Base-by-base conservation (phyloP, 805 yeast species). In the Lachancea dasiensis region DNA sequence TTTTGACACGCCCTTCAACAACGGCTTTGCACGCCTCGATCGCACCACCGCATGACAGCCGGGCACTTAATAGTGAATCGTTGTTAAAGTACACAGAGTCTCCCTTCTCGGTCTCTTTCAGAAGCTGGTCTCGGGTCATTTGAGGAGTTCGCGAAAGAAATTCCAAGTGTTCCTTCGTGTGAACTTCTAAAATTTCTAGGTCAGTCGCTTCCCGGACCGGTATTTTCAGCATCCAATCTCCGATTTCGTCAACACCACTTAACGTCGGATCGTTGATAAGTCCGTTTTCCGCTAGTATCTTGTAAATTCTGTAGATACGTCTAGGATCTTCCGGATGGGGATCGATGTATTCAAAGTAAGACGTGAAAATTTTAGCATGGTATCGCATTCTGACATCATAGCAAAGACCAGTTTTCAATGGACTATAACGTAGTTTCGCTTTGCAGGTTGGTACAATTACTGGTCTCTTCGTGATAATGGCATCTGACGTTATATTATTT, bases 271-370 rank as follows among this genome's bases (percentile, higher is more conserved):
- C 97, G 25, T 67, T 73, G 39, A 92, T 81, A 11, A 92, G 69
- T 0, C 98, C 98, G 26, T 92, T 87, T 55, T 92, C 97, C 0
- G 96, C 97, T 30, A 92, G 70, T 28, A 84, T 82, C 63, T 92
- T 87, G 66, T 92, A 92, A 32, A 92, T 85, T 40, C 97, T 73
- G 63, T 89, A 92, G 25, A 90, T 89, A 49, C 99, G 77, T 45
- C 98, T 73, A 8, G 99, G 99, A 56, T 92, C 98, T 60, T 92
- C 99, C 4, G 99, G 99, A 58, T 92, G 99, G 2, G 97, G 98
- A 56, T 92, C 98, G 36, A 90, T 86, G 61, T 90, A 90, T 60
- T 90, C 96, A 51, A 77, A 84, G 49, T 90, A 86, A 2, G 92
- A 82, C 3, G 95, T 86, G 64, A 84, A 89, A 37, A 92, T 81